Evolutionary conservation across 106 monocot genomes (phyloP).

Genomic region (Dendrobium nobile): DNA sequence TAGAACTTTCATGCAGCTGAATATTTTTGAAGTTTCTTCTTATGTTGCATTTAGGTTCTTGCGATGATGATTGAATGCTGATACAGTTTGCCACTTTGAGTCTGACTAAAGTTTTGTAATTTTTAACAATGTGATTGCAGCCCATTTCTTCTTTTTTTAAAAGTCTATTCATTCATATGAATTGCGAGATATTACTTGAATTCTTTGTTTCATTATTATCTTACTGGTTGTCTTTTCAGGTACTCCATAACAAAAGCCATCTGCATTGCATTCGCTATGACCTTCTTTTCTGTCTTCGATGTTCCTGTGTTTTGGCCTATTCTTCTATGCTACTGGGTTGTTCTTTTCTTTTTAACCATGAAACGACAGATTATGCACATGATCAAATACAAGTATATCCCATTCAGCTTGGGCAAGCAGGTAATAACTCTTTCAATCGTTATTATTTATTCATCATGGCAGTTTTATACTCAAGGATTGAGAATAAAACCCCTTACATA

Average conservation of each 20-base stretch:
- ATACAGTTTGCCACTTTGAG: no score
- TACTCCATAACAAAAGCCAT: conserved; percentile 72
- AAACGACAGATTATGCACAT: conserved; percentile 76
- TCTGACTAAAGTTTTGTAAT: no score
- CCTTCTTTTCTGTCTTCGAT: conserved; percentile 76
- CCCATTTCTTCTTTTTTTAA: not conserved
- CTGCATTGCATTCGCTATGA: conserved; percentile 60
- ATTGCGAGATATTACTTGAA: not conserved
- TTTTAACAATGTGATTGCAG: no score
- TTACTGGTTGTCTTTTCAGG: conserved; percentile 26
- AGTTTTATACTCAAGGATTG: not conserved
- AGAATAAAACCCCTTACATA: no score
- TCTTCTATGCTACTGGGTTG: conserved; percentile 68
- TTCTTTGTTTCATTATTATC: conserved; percentile 1
- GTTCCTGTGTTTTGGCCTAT: conserved; percentile 86
- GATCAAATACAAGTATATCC: conserved; percentile 70
- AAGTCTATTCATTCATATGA: not conserved
- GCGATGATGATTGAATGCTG: no score
- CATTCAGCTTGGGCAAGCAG: conserved; percentile 64
- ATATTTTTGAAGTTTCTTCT: no score
- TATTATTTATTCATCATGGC: not conserved
- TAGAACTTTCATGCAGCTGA: no score
- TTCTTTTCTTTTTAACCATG: conserved; percentile 71
- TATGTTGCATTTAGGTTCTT: no score
- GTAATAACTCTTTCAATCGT: conserved; percentile 11